phyloP scores from a whole-genome alignment of 2,329 filamentous ascomycete genomes.

The Pyricularia grisea region DNA sequence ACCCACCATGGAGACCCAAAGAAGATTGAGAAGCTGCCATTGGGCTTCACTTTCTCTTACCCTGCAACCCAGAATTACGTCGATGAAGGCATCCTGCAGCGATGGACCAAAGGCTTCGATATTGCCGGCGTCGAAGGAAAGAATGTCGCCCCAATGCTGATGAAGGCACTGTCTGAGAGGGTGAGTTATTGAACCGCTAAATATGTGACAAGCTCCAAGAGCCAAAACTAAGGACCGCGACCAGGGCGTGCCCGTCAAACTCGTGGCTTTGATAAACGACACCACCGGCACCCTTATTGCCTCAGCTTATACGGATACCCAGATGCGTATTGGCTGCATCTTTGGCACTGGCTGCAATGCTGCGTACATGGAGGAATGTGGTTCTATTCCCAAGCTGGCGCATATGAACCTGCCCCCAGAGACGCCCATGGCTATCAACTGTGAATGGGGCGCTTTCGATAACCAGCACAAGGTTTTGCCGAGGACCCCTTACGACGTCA shows the following conservation, averaged over 20 bases:
- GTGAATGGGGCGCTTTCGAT: slow-evolving; percentile 95
- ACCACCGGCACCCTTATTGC: slow-evolving; percentile 96
- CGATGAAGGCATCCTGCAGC: slow-evolving; percentile 83
- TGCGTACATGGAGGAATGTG: slow-evolving; percentile 92
- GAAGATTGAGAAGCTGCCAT: slow-evolving; percentile 56
- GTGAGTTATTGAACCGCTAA: slow-evolving; percentile 28
- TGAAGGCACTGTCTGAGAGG: slow-evolving; percentile 62
- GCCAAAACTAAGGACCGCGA: slow-evolving; percentile 9
- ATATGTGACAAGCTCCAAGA: not conserved
- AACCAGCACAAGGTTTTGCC: slow-evolving; percentile 87
- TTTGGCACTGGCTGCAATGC: slow-evolving; percentile 98
- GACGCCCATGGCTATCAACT: slow-evolving; percentile 89
- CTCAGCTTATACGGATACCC: slow-evolving; percentile 88
- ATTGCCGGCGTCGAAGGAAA: slow-evolving; percentile 85
- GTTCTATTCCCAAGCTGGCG: slow-evolving; percentile 86
- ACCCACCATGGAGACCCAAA: slow-evolving; percentile 64
- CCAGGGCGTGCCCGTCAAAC: slow-evolving; percentile 80
- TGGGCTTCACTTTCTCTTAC: slow-evolving; percentile 96
- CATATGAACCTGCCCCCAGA: slow-evolving; percentile 81
- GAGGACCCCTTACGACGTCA: slow-evolving; percentile 73
- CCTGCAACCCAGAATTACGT: slow-evolving; percentile 90
- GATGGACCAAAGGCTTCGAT: slow-evolving; percentile 97
- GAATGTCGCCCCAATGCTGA: slow-evolving; percentile 83
- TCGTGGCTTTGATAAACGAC: slow-evolving; percentile 92
- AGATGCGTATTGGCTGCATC: slow-evolving; percentile 93